Evolutionary conservation across 257 asterid species (phyloP), one percentile per base, ranked within the genome.

Genomic region (Craterostigma plantagineum): DNA sequence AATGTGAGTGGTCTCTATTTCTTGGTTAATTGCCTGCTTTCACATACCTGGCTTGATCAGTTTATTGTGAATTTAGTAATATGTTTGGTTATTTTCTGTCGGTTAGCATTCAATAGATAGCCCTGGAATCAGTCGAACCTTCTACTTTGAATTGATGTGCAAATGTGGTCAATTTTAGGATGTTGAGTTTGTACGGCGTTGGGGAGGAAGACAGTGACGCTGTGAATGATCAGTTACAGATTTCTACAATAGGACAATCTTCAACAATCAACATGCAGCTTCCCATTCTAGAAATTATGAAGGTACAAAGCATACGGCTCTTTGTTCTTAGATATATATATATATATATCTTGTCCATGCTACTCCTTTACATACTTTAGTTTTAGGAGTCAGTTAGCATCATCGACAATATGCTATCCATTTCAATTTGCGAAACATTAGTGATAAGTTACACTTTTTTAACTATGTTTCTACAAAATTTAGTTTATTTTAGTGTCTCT

Each of bases 211-310:
- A 76, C 54, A 44, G 60, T 50, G 92, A 75, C 50, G 69, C 66
- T 60, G 66, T 64, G 44, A 57, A 41, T 35, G 86, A 79, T 50
- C 71, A 72, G 33, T 69, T 93, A 57, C 90, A 68, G 49, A 62
- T 63, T 33, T 74, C 86, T n/a, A 42, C 60, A 37, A 43, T 54
- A 62, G 79, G 68, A 8, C 82, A 72, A 55, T 67, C n/a, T n/a
- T n/a, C 78, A 61, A 72, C 65, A 0, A 56, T 68, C 56, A 69
- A 62, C 55, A 68, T 59, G 75, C 93, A 79, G 71, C 81, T 87
- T 53, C 98, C 98, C 33, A 65, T 77, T 46, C 60, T 82, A 39
- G 95, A 79, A 62, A 39, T 87, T 55, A 62, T 87, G 83, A 87
- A 79, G 80, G 98, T 82, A 66, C 55, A 56, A 41, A 2, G 30